Percentiles rank a stretch among this genome's conserved stretches.
Evolutionary conservation across 1,284 basidiomycete genomes (phyloP).

Genomic region (Sparassis latifolia): DNA sequence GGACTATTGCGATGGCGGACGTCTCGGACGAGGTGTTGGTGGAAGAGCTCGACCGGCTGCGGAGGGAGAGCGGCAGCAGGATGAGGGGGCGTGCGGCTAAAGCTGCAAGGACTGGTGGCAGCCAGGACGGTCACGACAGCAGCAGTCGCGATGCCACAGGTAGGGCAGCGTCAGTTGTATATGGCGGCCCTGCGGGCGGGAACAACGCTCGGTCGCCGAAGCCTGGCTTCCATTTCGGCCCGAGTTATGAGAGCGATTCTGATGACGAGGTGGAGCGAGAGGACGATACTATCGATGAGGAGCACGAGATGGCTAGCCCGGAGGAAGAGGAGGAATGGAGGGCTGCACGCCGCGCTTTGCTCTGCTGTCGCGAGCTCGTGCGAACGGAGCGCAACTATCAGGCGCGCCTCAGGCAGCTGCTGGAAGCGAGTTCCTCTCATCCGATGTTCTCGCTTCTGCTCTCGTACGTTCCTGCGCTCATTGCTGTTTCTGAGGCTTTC

Average conservation of each 20-base stretch:
- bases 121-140: conserved; percentile 11
- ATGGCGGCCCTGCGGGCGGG: conserved; percentile 16
- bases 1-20: conserved; percentile 33
- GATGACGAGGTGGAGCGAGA: conserved; percentile 17
- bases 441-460: conserved; percentile 49
- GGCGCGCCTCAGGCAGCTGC: conserved; percentile 39
- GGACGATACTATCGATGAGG: conserved; percentile 9
- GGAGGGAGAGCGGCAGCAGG: conserved; percentile 19
- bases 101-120: conserved; percentile 9
- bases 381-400: conserved; percentile 62
- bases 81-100: conserved; percentile 8
- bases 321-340: conserved; percentile 39
- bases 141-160: conserved; percentile 10
- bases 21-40: conserved; percentile 31
- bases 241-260: conserved; percentile 17
- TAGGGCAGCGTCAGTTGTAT: conserved; percentile 16
- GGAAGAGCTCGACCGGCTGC: conserved; percentile 29
- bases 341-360: conserved; percentile 46
- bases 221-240: conserved; percentile 18
- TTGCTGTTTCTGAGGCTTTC: conserved; percentile 41
- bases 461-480: conserved; percentile 42
- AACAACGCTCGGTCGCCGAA: conserved; percentile 7
- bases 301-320: conserved; percentile 12
- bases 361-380: conserved; percentile 57
- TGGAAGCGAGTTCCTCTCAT: conserved; percentile 26